Conservation (phyloP, 495 filamentous ascomycete genomes). For the Podospora pseudocomata region DNA sequence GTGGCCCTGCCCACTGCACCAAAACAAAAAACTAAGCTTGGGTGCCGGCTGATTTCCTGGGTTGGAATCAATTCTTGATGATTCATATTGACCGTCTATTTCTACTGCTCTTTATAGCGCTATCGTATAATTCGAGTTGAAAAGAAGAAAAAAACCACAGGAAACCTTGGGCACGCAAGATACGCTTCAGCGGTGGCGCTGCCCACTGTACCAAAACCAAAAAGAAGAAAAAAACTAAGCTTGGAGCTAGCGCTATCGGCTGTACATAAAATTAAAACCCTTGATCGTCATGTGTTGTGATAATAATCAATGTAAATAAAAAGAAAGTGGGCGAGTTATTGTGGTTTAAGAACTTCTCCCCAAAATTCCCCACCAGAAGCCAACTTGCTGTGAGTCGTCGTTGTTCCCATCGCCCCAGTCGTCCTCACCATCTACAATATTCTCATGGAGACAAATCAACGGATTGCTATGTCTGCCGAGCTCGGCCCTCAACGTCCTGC, state of each 20-base stretch:
- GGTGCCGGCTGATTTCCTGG: no score
- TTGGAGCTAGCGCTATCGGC: neutral
- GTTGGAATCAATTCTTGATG: no score
- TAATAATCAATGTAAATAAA: neutral
- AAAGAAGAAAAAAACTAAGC: no score
- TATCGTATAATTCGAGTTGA: no score
- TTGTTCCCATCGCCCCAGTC: slow-evolving; percentile 44
- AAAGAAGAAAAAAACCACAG: no score
- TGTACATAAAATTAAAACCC: neutral
- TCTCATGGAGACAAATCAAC: slow-evolving; percentile 34
- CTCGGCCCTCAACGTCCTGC: slow-evolving; percentile 24
- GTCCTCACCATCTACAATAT: slow-evolving; percentile 39
- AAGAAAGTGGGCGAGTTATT: neutral
- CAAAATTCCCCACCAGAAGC: slow-evolving; percentile 49
- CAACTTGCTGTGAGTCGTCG: slow-evolving; percentile 32
- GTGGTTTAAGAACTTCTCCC: slow-evolving; percentile 1
- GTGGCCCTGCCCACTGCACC: no score
- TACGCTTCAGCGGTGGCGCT: no score
- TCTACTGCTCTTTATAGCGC: no score
- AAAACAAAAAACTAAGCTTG: no score
- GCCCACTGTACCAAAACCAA: no score
- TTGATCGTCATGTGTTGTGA: neutral
- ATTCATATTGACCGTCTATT: no score
- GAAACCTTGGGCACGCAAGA: no score
- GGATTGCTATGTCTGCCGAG: slow-evolving; percentile 26